Percentiles rank a stretch among this genome's conserved stretches.
Evolutionary conservation across 1,139 yeast species (phyloP).

Genomic region (Yamadazyma triangularis): DNA sequence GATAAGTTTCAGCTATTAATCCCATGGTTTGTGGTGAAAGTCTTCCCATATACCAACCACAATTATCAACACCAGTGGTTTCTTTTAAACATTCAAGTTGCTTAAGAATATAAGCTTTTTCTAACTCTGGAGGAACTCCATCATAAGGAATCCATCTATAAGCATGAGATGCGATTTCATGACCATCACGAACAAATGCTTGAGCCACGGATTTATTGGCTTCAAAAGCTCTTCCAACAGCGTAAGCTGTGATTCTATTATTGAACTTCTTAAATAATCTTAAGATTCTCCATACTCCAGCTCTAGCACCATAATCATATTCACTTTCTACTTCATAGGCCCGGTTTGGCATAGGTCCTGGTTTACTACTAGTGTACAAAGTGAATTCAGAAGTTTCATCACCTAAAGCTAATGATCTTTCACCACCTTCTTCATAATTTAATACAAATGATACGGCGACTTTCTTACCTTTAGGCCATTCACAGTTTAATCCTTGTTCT

Average conservation of each 20-base stretch:
- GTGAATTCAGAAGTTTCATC: slow-evolving; percentile 25
- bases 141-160: slow-evolving; percentile 33
- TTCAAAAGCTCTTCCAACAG: slow-evolving; percentile 34
- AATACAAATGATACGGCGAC: slow-evolving; percentile 29
- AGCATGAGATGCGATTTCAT: slow-evolving; percentile 35
- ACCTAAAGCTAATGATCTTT: slow-evolving; percentile 25
- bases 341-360: slow-evolving; percentile 13
- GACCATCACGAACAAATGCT: slow-evolving; percentile 31
- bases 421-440: slow-evolving; percentile 35
- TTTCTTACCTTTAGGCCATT: slow-evolving; percentile 29
- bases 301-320: slow-evolving; percentile 27
- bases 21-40: slow-evolving; percentile 14
- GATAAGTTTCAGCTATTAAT: slow-evolving; percentile 13
- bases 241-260: slow-evolving; percentile 28
- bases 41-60: slow-evolving; percentile 17
- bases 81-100: slow-evolving; percentile 12
- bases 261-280: slow-evolving; percentile 22
- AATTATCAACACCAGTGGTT: slow-evolving; percentile 11
- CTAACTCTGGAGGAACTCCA: slow-evolving; percentile 13
- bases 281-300: slow-evolving; percentile 32
- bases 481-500: slow-evolving; percentile 22
- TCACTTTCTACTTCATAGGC: slow-evolving; percentile 21
- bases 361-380: slow-evolving; percentile 15
- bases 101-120: slow-evolving; percentile 14
- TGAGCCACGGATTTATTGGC: slow-evolving; percentile 23